Conservation (phyloP, 345 rosid species). For the Aquilaria sinensis region DNA sequence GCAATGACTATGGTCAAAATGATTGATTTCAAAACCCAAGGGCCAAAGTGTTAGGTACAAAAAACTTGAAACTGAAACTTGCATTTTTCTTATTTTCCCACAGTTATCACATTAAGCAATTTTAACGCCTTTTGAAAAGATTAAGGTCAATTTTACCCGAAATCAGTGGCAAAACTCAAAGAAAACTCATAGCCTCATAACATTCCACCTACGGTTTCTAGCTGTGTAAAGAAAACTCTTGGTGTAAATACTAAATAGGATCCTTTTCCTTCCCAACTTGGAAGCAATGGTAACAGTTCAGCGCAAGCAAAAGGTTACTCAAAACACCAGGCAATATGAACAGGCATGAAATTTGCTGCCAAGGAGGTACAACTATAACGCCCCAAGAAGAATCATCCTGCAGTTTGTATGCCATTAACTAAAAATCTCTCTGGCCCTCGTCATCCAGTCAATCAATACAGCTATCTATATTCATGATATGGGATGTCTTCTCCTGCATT, state of each 20-base stretch:
- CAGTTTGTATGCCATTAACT: constrained; percentile 19
- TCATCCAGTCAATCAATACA: constrained; percentile 16
- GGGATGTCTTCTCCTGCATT: constrained; percentile 81
- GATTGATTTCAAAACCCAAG: too few relatives aligned
- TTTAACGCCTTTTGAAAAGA: too few relatives aligned
- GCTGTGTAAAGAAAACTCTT: constrained; percentile 18
- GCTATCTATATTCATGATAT: constrained; percentile 32
- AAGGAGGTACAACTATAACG: constrained; percentile 9
- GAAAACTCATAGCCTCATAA: too few relatives aligned
- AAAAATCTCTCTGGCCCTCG: constrained; percentile 24
- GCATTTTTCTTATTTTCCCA: too few relatives aligned
- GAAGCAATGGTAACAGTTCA: constrained; percentile 14
- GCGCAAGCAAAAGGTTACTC: constrained; percentile 14
- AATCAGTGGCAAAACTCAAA: too few relatives aligned
- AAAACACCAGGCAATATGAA: not conserved
- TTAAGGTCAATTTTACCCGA: too few relatives aligned
- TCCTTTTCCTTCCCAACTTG: constrained; percentile 17
- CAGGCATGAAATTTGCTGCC: constrained; percentile 6
- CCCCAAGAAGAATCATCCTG: constrained; percentile 21
- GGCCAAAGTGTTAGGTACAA: too few relatives aligned
- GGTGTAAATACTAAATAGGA: not conserved
- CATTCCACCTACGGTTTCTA: not conserved
- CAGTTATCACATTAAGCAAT: too few relatives aligned
- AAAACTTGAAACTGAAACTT: too few relatives aligned
- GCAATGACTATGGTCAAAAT: too few relatives aligned